Evolutionary conservation across 768 basidiomycete genomes (phyloP), one percentile per base, ranked within the genome.

Genomic region (Kwoniella sp.): DNA sequence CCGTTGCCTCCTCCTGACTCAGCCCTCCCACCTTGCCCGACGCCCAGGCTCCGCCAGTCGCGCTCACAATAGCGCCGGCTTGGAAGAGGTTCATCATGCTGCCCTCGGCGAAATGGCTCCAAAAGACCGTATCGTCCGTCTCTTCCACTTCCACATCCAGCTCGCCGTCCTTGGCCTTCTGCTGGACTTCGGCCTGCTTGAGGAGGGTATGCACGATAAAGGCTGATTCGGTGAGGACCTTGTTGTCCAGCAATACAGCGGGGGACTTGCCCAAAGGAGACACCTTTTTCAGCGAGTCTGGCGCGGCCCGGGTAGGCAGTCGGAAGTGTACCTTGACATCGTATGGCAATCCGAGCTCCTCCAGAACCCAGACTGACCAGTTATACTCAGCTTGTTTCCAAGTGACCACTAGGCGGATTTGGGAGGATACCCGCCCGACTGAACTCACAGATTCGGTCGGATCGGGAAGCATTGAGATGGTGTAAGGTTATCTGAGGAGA

Each of bases 361-460:
- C 70, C 10, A 64, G 55, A 6, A 60, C 48, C 70, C 70, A 71
- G 56, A 71, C 70, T 71, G 46, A 32, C 31, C 8, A 32, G 31
- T 32, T 32, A 8, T 8, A 15, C 15, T 32, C 31, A 32, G 31
- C 15, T 32, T 32, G 15, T n/a, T n/a, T n/a, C n/a, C n/a, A n/a
- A n/a, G n/a, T n/a, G n/a, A n/a, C n/a, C n/a, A n/a, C n/a, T n/a
- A n/a, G n/a, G n/a, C n/a, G n/a, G n/a, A n/a, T n/a, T n/a, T n/a
- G n/a, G n/a, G n/a, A n/a, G n/a, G n/a, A n/a, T n/a, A n/a, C n/a
- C 34, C 34, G 15, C 34, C 5, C 34, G 19, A 19, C 19, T 14
- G 4, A 7, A 62, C 71, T 65, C 38, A 71, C 71, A 71, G 10
- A 73, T 57, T 23, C 71, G 36, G 11, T 65, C 68, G 7, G 69